These are phyloP conservation scores for Torulaspora quercuum DNA, from an alignment of 805 yeast species.

Conservation along the genomic window DNA sequence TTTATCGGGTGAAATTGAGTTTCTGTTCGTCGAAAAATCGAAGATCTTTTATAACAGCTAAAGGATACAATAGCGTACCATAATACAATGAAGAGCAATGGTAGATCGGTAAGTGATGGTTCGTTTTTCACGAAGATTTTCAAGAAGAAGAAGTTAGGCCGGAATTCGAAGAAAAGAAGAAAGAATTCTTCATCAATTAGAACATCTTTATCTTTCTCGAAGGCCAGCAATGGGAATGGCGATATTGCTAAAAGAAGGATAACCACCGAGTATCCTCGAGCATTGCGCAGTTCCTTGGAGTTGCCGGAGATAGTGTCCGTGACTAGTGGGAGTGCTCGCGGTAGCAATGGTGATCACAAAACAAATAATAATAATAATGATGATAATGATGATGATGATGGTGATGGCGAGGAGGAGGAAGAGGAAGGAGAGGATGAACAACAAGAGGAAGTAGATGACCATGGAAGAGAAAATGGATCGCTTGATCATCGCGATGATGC, in stretches of 20 bases:
- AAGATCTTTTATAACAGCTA: too few relatives aligned
- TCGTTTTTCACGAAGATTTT: constrained; percentile 13
- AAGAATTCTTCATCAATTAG: not conserved
- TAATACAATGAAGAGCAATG: constrained; percentile 9
- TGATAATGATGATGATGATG: not conserved
- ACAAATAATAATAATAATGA: constrained; percentile 8
- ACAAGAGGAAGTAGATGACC: too few relatives aligned
- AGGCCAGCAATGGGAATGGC: constrained; percentile 16
- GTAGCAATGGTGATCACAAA: constrained; percentile 5
- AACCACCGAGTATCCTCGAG: constrained; percentile 7
- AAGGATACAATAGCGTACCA: not conserved
- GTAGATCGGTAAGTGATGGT: constrained; percentile 17
- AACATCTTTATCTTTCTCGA: constrained; percentile 15
- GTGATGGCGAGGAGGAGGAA: constrained; percentile 1
- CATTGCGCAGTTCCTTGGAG: constrained; percentile 14
- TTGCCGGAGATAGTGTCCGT: constrained; percentile 30
- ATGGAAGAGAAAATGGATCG: constrained; percentile 1
- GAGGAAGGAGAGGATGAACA: too few relatives aligned
- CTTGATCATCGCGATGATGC: too few relatives aligned
- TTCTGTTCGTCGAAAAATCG: too few relatives aligned
- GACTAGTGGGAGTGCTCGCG: constrained; percentile 18
- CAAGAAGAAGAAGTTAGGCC: constrained; percentile 4
- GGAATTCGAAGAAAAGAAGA: constrained; percentile 3
- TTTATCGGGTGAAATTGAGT: too few relatives aligned
- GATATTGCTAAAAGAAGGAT: constrained; percentile 27